Conservation (phyloP, 495 filamentous ascomycete genomes). For the Penicillium parvum region DNA sequence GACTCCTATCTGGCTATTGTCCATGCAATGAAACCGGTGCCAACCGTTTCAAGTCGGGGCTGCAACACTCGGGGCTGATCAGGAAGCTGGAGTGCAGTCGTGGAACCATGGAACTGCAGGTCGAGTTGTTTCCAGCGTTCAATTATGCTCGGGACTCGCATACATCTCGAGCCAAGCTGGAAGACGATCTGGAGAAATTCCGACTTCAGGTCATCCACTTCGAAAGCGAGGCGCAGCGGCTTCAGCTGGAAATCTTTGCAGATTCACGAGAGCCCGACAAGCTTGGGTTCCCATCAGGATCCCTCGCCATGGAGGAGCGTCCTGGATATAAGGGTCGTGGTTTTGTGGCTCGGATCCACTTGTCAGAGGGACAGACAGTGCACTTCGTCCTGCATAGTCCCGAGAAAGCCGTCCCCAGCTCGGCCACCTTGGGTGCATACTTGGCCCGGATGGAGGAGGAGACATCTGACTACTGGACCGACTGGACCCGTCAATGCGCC, state of each 20-base stretch:
- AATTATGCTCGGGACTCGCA: conserved; percentile 60
- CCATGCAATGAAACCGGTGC: conserved; percentile 29
- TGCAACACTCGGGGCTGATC: conserved; percentile 48
- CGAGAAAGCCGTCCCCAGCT: conserved; percentile 38
- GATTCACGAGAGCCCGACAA: conserved; percentile 51
- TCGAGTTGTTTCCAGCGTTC: conserved; percentile 68
- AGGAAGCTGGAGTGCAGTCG: conserved; percentile 65
- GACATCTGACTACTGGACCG: conserved; percentile 63
- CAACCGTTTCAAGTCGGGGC: conserved; percentile 39
- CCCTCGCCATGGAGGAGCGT: conserved; percentile 48
- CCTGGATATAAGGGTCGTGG: conserved; percentile 54
- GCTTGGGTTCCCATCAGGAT: conserved; percentile 40
- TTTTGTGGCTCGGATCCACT: conserved; percentile 50
- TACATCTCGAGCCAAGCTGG: conserved; percentile 28
- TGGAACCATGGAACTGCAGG: conserved; percentile 54
- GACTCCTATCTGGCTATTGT: conserved; percentile 35
- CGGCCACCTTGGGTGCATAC: conserved; percentile 47
- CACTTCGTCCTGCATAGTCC: conserved; percentile 58
- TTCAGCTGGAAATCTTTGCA: conserved; percentile 62
- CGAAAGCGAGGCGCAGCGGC: conserved; percentile 48
- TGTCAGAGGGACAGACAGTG: conserved; percentile 61
- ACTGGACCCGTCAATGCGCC: conserved; percentile 63
- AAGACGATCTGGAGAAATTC: conserved; percentile 27
- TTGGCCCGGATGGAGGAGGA: conserved; percentile 58
- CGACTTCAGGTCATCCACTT: conserved; percentile 59